Base-by-base conservation (phyloP, 2,329 filamentous ascomycete species). In the Clathrospora elynae region DNA sequence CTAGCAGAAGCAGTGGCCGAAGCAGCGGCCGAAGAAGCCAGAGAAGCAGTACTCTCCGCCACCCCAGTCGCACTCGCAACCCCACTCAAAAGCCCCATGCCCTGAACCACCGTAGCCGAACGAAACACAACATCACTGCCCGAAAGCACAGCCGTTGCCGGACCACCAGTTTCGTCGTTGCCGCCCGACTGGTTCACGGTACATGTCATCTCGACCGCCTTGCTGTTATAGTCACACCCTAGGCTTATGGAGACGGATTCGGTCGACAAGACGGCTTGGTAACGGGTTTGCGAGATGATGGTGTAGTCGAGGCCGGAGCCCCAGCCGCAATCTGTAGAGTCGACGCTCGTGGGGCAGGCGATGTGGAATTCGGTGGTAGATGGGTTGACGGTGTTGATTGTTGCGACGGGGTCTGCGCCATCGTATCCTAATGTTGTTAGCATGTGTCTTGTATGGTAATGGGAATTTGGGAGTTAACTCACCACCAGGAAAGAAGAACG, bases 401-500 rank as follows among this genome's bases (percentile, higher is more conserved):
- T 57, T 4, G 61, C 61, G 31, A 62, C 54, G 10, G 59, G 58
- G 6, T 51, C 36, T 19, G 43, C 33, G 33, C 55, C 58, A 9
- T 60, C 56, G 13, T 43, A 46, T 14, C 49, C 56, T 55, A 9
- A 16, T 6, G 9, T 9, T 30, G 26, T 45, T 34, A 37, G 48
- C 10, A 35, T 7, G 17, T 20, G 19, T 13, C 12, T 23, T 9
- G 5, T 22, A 9, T 13, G 8, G 10, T 20, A 9, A 8, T 3
- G 17, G 17, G 9, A 11, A 16, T 14, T 22, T 8, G 36, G n/a
- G 9, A n/a, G 12, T 20, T 16, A 20, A 50, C 46, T 42, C 42
- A 58, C 57, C 55, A 40, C 50, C 57, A n/a, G 54, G 57, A 30
- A 56, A 61, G 45, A 48, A 53, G 44, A 59, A 59, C 13, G 49